Base-by-base conservation (phyloP, 2,329 filamentous ascomycete species). In the Keithomyces neogunnii region DNA sequence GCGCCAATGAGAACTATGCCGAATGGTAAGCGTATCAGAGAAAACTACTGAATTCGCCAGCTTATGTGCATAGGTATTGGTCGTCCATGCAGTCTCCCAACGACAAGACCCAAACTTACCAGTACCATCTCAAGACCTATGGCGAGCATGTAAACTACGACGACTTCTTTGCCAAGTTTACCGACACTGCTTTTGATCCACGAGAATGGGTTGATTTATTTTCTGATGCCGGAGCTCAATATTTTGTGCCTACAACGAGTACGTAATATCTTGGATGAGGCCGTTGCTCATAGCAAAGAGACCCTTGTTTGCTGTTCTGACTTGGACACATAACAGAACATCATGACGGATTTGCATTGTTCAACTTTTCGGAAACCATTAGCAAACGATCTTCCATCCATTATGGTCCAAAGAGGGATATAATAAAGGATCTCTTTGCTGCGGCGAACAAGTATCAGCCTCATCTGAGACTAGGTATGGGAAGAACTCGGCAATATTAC, bases 121-220 rank as follows among this genome's bases (percentile, higher is more conserved):
- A 75, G 32, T 75, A 81, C 55, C 69, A 49, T 30, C 43, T 35
- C 5, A 35, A 42, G 19, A 78, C 69, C 0, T 80, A 75, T 55
- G 77, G 78, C 0, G 68, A 68, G 0, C 58, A 78, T 29, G 68
- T 74, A 55, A 70, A 69, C 6, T 81, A 82, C 57, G 78, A 82
- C 55, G 77, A 81, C 58, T 75, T 74, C 48, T 74, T 82, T 56
- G 60, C 65, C 1, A 67, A 76, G 50, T 81, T 80, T 62, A 81
- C 74, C 0, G 75, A 74, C 0, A 64, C 67, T 0, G 59, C 60
- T 1, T 81, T 68, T 55, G 67, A 78, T 55, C 70, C 78, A 0
- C 77, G 75, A 50, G 74, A 70, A 40, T 78, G 75, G 74, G 73
- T 78, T 1, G 74, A 78, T 56, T 66, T 79, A 0, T 73, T 79